Evolutionary conservation across 345 rosid species (phyloP), one percentile per base, ranked within the genome.

Genomic region (Eucalyptus curtisii): DNA sequence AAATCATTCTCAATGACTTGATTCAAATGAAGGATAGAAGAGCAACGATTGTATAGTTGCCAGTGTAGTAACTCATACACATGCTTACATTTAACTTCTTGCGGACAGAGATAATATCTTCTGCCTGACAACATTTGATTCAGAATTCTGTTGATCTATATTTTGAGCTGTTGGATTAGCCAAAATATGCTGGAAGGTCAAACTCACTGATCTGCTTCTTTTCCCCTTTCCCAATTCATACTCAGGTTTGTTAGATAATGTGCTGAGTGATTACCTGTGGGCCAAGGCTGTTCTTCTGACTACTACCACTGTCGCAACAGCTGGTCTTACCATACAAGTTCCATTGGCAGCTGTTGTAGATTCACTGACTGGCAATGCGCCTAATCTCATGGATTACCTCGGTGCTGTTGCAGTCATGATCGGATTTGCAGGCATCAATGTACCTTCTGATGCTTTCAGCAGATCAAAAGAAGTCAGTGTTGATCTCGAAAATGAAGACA

Each of bases 321-420:
- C 99, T 40, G 98, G 99, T 87, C 98, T 97, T 48, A 94, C 98
- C 19, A 95, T 98, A 87, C 99, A 97, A 94, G 99, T 97, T 55
- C 99, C 99, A 13, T 86, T 98, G 91, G 99, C 99, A 84, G 99
- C 99, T 37, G 85, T 98, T 76, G 95, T 98, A 6, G 99, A 98
- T 90, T 87, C 95, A 22, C 33, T 96, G 49, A 94, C 90, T 5
- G 99, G 99, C 90, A 94, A 93, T 90, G 92, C 96, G 20, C 98
- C 98, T 66, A 90, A 92, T 88, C 90, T 93, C 88, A 91, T 95
- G 86, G 96, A 96, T 91, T 95, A 93, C 89, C 92, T 96, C 88
- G 99, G 99, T 42, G 98, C 99, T 64, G 89, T 89, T 13, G 97
- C 99, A 71, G 99, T 98, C 50, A 95, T 96, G 97, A 92, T 96